Evolutionary conservation across 352 stramenopile species (phyloP).

Genomic region (Globisporangium acanthophoron): DNA sequence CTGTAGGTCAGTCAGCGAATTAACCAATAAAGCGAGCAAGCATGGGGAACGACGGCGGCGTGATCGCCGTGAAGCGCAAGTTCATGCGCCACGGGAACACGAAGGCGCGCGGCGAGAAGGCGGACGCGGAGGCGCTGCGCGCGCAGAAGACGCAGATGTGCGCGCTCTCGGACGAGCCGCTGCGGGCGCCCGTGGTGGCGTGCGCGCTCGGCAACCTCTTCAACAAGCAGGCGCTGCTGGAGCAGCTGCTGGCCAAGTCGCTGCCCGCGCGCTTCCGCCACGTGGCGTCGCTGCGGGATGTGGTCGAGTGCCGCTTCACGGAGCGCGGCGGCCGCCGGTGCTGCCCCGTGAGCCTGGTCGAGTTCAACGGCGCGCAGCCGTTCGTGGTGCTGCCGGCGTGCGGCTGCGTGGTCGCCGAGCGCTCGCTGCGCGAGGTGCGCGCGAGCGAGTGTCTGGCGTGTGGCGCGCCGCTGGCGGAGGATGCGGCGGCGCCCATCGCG

Average conservation of each 20-base stretch:
- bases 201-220: slow-evolving; percentile 89
- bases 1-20: no score
- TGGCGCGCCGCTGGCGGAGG: slow-evolving; percentile 30
- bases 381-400: slow-evolving; percentile 82
- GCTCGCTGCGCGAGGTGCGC: slow-evolving; percentile 79
- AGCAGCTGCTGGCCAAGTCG: slow-evolving; percentile 74
- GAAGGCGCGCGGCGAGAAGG: slow-evolving; percentile 64
- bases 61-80: slow-evolving; percentile 93
- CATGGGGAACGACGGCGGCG: slow-evolving; percentile 92
- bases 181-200: slow-evolving; percentile 82
- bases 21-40: background rate
- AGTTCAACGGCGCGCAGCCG: slow-evolving; percentile 85
- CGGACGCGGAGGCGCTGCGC: slow-evolving; percentile 50
- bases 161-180: slow-evolving; percentile 72
- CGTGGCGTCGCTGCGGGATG: slow-evolving; percentile 85
- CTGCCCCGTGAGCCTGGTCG: slow-evolving; percentile 83
- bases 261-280: slow-evolving; percentile 71
- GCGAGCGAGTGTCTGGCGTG: slow-evolving; percentile 68
- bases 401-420: slow-evolving; percentile 87
- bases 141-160: slow-evolving; percentile 67
- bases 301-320: slow-evolving; percentile 69
- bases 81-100: slow-evolving; percentile 89
- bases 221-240: slow-evolving; percentile 89
- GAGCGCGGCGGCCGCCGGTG: slow-evolving; percentile 8
- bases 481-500: slow-evolving; percentile 46